A percentile compares a stretch with the other conserved stretches of the same genome.
phyloP scores from a whole-genome alignment of 2,329 filamentous ascomycete genomes.

The Botrytis paeoniae region DNA sequence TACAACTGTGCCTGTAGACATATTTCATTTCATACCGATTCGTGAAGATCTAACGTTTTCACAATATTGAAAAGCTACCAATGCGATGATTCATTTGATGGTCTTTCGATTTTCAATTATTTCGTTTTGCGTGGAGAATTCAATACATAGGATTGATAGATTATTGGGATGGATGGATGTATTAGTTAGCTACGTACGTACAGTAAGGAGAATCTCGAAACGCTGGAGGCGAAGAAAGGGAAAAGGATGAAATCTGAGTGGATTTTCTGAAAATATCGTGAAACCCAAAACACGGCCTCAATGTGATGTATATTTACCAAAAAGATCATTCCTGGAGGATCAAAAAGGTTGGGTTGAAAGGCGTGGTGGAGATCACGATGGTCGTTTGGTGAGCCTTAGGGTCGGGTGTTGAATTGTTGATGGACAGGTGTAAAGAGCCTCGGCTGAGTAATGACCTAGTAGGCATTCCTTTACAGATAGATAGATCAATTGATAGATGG shows the following conservation, averaged over 20 bases:
- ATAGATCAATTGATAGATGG: not conserved
- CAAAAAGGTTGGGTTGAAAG: not conserved
- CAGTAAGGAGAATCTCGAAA: not conserved
- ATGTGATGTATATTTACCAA: not conserved
- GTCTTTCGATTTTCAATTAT: not conserved
- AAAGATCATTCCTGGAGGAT: conserved; percentile 1
- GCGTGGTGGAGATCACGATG: no score
- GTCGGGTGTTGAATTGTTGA: not conserved
- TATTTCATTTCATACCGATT: not conserved
- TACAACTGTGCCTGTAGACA: no score
- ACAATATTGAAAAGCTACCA: not conserved
- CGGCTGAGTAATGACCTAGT: not conserved
- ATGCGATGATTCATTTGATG: not conserved
- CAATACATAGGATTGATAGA: not conserved
- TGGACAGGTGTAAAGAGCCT: not conserved
- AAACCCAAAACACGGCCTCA: not conserved
- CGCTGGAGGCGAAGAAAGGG: not conserved
- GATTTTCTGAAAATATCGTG: not conserved
- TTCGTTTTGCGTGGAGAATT: not conserved
- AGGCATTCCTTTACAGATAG: not conserved
- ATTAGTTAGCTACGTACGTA: not conserved
- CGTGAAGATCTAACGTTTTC: not conserved
- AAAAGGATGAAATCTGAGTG: not conserved
- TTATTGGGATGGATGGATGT: not conserved
- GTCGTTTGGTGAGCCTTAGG: not conserved